Conservation (phyloP, 345 rosid genomes). For the Syzygium grande region DNA sequence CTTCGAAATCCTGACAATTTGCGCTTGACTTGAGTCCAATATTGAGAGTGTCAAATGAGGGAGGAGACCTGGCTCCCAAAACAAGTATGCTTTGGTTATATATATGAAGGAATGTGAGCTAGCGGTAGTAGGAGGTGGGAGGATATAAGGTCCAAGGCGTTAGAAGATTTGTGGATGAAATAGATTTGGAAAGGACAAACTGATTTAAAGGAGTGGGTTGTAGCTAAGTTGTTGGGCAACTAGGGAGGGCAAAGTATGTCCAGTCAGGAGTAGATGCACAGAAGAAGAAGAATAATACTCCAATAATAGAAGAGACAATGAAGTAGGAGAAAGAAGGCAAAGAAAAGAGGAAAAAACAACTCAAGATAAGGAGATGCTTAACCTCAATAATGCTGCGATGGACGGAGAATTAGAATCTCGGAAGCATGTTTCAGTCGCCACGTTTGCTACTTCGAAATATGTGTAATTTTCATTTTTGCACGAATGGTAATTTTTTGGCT, state of each 20-base stretch:
- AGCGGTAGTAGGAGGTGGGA: background rate
- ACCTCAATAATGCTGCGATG: conserved; percentile 39
- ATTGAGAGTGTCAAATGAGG: background rate
- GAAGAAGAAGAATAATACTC: conserved; percentile 20
- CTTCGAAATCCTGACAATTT: background rate
- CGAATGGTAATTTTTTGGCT: background rate
- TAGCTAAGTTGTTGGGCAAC: conserved; percentile 20
- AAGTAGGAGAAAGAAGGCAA: background rate
- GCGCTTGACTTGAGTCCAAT: background rate
- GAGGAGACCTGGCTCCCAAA: background rate
- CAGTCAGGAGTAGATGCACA: conserved; percentile 19
- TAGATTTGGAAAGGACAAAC: background rate
- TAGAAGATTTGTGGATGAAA: background rate
- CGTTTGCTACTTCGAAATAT: background rate
- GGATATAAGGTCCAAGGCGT: background rate
- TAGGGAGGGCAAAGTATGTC: conserved; percentile 24
- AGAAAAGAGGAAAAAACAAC: background rate
- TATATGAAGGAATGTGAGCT: background rate
- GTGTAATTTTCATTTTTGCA: background rate
- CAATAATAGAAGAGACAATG: conserved; percentile 39
- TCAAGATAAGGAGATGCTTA: conserved; percentile 47
- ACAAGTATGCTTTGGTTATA: background rate
- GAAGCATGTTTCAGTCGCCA: conserved; percentile 9
- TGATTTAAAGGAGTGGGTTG: conserved; percentile 15
- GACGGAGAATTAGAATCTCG: conserved; percentile 42